Evolutionary conservation across 2,329 filamentous ascomycete genomes (phyloP), one percentile per base, ranked within the genome.

Genomic region (Alternaria sp.): DNA sequence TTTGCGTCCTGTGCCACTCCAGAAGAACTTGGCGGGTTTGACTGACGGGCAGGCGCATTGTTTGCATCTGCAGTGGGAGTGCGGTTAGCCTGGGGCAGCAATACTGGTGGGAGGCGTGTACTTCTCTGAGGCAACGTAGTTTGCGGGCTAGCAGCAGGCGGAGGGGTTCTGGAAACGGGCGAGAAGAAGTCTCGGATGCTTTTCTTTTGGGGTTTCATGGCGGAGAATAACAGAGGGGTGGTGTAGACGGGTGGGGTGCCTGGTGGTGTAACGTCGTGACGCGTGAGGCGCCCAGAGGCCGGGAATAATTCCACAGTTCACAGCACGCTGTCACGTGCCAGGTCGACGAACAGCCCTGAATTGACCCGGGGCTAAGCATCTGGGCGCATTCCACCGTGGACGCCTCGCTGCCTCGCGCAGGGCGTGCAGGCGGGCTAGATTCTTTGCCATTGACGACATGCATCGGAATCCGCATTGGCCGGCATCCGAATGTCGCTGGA

Each of bases 141-240:
- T 33, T 67, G 61, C 30, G 66, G 62, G 10, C 15, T 21, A 44
- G 43, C 41, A 14, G 56, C 62, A n/a, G 69, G 71, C 18, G 58
- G 55, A 8, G 69, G 47, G 57, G 61, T 64, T 57, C 73, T 74
- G 26, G 71, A 58, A 55, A 79, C 81, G 3, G 80, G 79, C 50
- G 79, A 81, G 73, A 87, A 87, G 67, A 83, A 87, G 57, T 83
- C 81, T 10, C 77, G 79, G 30, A 86, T 82, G 51, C 70, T 80
- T 15, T 72, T 76, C 61, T 74, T 74, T 33, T 69, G 65, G 21
- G 67, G 66, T 43, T 67, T 66, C 69, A 71, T 71, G 18, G 28
- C 23, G 18, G 46, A 28, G 21, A 47, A 28, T 30, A 25, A 49
- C 5, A 26, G 55, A 47, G 43, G 55, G 49, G 43, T 28, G 44